phyloP scores from a whole-genome alignment of 2,329 filamentous ascomycete genomes.

The Fusarium secorum region DNA sequence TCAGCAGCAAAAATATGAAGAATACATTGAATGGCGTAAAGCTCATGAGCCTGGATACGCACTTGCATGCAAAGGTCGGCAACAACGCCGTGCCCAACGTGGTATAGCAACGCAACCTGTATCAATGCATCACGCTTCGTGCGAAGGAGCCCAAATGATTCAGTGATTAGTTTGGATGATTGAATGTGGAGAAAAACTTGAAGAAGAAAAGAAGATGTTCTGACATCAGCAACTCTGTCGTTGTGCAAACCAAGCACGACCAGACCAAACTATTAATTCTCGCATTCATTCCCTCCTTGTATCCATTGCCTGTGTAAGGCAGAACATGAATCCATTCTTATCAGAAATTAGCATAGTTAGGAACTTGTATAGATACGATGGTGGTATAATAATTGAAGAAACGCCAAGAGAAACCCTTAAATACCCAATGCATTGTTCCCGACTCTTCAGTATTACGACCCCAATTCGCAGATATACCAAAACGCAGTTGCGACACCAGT shows the following conservation, averaged over 20 bases:
- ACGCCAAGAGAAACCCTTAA: neutral
- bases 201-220: neutral
- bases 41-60: constrained; percentile 58
- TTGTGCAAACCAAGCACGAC: neutral
- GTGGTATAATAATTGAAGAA: constrained; percentile 17
- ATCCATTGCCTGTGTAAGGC: neutral
- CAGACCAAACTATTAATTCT: neutral
- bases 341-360: neutral
- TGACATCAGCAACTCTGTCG: neutral
- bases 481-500: neutral
- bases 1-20: constrained; percentile 57
- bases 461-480: neutral
- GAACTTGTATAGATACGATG: neutral
- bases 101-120: constrained; percentile 13
- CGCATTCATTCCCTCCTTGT: neutral
- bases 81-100: constrained; percentile 50
- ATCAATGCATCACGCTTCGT: neutral
- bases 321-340: neutral
- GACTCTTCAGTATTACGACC: neutral
- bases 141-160: neutral
- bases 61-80: constrained; percentile 54
- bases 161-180: neutral
- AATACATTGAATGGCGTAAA: constrained; percentile 59
- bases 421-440: neutral
- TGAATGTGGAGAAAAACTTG: no score